phyloP scores from a whole-genome alignment of 2,329 filamentous ascomycete genomes.

The Colletotrichum sp. region DNA sequence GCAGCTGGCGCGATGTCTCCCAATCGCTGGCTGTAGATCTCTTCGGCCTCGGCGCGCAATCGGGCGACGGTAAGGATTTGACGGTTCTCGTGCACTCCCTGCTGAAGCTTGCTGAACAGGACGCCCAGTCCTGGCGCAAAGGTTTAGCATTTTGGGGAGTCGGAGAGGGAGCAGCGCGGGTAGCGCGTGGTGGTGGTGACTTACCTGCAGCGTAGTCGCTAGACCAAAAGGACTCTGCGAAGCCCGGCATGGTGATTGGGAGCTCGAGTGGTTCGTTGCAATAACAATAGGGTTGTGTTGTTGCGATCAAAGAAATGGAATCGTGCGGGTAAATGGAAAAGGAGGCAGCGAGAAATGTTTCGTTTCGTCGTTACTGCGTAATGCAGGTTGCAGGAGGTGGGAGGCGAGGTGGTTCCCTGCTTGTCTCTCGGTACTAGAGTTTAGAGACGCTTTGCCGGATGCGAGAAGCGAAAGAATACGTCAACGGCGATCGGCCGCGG shows the following conservation, averaged over 20 bases:
- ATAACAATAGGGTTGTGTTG: background rate
- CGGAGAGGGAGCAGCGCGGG: background rate
- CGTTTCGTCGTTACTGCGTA: conserved; percentile 23
- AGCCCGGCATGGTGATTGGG: conserved; percentile 73
- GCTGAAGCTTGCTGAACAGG: conserved; percentile 94
- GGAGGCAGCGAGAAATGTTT: conserved; percentile 13
- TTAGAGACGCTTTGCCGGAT: conserved; percentile 5
- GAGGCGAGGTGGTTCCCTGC: background rate
- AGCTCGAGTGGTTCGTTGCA: background rate
- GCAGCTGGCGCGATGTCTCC: conserved; percentile 82
- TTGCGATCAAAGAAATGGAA: background rate
- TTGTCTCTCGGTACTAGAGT: background rate
- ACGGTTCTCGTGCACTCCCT: conserved; percentile 93
- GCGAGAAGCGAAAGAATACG: conserved; percentile 18
- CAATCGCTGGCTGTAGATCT: conserved; percentile 82
- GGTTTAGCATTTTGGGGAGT: background rate
- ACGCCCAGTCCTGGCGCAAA: conserved; percentile 75
- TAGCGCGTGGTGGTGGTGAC: conserved; percentile 28
- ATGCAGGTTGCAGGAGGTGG: conserved; percentile 6
- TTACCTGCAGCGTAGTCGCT: conserved; percentile 93
- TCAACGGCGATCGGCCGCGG: conserved; percentile 5
- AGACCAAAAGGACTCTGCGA: conserved; percentile 98
- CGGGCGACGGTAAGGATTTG: conserved; percentile 91
- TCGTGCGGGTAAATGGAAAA: background rate
- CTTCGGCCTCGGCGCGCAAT: conserved; percentile 95